Evolutionary conservation across 176 grass and related monocot species (phyloP).

Genomic region (Carex scoparia): DNA sequence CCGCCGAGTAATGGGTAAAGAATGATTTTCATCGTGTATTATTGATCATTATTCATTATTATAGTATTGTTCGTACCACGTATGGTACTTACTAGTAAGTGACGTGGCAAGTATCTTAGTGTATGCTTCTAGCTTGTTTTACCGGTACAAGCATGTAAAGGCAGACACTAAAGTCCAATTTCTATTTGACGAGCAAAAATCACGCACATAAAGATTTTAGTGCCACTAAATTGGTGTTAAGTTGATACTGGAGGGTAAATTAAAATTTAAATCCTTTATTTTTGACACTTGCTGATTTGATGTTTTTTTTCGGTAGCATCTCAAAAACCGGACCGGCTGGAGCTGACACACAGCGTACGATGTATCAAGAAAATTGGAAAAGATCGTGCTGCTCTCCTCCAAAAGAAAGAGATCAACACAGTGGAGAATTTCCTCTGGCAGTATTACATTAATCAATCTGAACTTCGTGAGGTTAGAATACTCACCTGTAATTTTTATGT

Average conservation of each 20-base stretch:
- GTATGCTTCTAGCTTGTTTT: neutral
- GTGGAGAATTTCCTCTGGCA: neutral
- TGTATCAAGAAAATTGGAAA: neutral
- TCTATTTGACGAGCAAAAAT: too few relatives aligned
- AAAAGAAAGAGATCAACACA: neutral
- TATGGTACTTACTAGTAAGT: neutral
- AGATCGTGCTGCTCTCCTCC: neutral
- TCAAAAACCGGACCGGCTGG: neutral
- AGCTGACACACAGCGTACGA: neutral
- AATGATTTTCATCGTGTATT: neutral
- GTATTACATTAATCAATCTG: neutral
- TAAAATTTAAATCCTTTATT: too few relatives aligned
- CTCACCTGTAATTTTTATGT: neutral
- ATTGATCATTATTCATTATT: neutral
- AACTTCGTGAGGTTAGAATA: neutral
- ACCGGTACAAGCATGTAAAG: too few relatives aligned
- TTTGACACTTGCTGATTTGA: too few relatives aligned
- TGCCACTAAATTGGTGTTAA: neutral
- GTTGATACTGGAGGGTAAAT: neutral
- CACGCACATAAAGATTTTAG: neutral
- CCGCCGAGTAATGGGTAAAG: conserved; percentile 12
- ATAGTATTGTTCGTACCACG: neutral
- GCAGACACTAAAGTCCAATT: too few relatives aligned
- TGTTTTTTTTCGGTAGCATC: neutral
- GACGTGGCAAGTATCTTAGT: neutral